Evolutionary conservation across 2,329 filamentous ascomycete species (phyloP).

Genomic region (Cladosporium sp.): DNA sequence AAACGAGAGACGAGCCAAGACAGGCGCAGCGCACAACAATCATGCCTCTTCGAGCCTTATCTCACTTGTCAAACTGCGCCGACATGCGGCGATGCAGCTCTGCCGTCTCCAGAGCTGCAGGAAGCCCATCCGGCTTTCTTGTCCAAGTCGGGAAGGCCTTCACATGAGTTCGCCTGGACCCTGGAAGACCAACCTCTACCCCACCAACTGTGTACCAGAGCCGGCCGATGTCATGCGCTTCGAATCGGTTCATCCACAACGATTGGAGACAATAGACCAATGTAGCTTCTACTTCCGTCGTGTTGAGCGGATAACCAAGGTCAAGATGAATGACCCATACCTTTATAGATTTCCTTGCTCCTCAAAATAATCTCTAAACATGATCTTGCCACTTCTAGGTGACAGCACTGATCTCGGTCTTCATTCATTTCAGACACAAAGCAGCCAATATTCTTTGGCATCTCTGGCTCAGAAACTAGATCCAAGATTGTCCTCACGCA

Average conservation of each 20-base stretch:
- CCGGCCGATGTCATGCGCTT: conserved; percentile 12
- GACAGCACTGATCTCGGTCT: conserved; percentile 14
- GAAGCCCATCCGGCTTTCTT: background rate
- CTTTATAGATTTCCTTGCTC: conserved; percentile 7
- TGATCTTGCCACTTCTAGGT: conserved; percentile 11
- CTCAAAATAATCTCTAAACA: background rate
- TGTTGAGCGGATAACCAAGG: conserved; percentile 15
- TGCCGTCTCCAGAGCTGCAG: background rate
- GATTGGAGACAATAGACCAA: conserved; percentile 20
- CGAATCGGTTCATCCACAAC: conserved; percentile 10
- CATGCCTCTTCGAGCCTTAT: background rate
- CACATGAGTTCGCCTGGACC: conserved; percentile 6
- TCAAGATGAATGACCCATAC: background rate
- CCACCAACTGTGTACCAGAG: conserved; percentile 11
- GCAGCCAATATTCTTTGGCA: background rate
- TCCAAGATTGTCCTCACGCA: background rate
- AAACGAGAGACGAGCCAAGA: background rate
- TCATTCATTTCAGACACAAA: background rate
- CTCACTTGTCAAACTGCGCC: background rate
- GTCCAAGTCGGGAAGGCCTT: conserved; percentile 14
- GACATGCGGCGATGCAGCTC: background rate
- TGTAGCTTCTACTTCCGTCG: conserved; percentile 16
- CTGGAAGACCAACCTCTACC: conserved; percentile 11
- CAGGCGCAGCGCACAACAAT: background rate
- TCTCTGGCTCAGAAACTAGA: conserved; percentile 9